A percentile compares a stretch with the other conserved stretches of the same genome.
Conservation (phyloP, 2,329 filamentous ascomycete species). For the Talaromyces sp. region DNA sequence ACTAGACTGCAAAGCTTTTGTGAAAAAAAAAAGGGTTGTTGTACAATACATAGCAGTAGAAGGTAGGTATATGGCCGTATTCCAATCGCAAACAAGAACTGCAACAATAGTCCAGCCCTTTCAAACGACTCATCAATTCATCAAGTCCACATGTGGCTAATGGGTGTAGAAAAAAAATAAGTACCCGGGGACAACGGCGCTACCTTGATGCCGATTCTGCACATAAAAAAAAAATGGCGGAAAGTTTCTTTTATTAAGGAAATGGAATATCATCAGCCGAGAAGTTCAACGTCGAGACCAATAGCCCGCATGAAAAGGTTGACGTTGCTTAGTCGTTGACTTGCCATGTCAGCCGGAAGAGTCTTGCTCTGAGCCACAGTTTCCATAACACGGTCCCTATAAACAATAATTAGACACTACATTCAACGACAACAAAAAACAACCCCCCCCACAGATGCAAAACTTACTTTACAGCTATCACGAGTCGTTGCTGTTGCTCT, state of each 20-base stretch:
- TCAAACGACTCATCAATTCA: not conserved
- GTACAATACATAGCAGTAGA: not conserved
- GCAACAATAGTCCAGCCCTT: not conserved
- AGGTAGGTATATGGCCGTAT: not conserved
- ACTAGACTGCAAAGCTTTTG: not conserved
- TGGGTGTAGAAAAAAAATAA: not conserved
- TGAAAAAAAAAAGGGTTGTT: not conserved
- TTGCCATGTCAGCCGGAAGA: slow-evolving; percentile 77
- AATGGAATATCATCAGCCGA: slow-evolving; percentile 34
- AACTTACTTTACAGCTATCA: slow-evolving; percentile 78
- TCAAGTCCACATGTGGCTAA: not conserved
- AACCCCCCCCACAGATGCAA: not conserved
- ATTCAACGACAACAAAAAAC: no score
- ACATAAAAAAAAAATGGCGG: not conserved
- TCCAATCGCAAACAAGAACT: not conserved
- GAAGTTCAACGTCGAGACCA: slow-evolving; percentile 87
- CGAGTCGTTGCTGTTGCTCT: slow-evolving; percentile 90
- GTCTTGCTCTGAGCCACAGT: slow-evolving; percentile 87
- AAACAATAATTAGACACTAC: slow-evolving; percentile 13
- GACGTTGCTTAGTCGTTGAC: slow-evolving; percentile 79
- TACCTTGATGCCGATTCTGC: not conserved
- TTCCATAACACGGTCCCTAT: slow-evolving; percentile 83
- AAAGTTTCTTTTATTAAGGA: not conserved
- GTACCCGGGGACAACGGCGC: not conserved
- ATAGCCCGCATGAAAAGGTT: slow-evolving; percentile 99